Evolutionary conservation across 306 rosid genomes (phyloP).

Genomic region (Lablab purpureus): DNA sequence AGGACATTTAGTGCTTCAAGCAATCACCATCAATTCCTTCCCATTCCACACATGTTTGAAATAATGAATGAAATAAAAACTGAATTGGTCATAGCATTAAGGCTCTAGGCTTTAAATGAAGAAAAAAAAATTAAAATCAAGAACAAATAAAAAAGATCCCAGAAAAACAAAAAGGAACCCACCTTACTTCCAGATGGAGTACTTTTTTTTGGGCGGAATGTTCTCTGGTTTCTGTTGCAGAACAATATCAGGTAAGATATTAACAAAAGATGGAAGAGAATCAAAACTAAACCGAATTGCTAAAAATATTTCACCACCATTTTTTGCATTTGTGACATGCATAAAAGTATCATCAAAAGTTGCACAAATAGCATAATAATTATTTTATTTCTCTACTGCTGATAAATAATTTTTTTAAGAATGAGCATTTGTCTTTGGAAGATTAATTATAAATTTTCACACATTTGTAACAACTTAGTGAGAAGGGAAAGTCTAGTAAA

Average conservation of each 20-base stretch:
- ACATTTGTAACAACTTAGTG: neutral
- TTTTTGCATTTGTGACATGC: constrained; percentile 30
- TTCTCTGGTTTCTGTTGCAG: constrained; percentile 89
- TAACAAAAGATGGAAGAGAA: constrained; percentile 34
- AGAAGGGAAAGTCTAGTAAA: neutral
- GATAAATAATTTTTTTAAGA: neutral
- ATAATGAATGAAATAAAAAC: neutral
- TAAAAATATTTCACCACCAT: constrained; percentile 12
- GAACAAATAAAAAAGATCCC: constrained; percentile 19
- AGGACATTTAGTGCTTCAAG: constrained; percentile 2
- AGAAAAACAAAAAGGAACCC: constrained; percentile 44
- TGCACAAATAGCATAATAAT: constrained; percentile 23
- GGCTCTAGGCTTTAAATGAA: constrained; percentile 9
- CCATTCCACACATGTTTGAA: neutral
- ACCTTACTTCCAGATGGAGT: constrained; percentile 99
- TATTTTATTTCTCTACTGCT: constrained; percentile 21
- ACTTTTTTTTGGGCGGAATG: constrained; percentile 97
- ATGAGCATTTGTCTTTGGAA: neutral
- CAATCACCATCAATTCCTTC: neutral
- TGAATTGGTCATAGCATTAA: constrained; percentile 27
- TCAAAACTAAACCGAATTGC: constrained; percentile 35
- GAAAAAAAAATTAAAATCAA: constrained; percentile 16
- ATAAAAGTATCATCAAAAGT: constrained; percentile 30
- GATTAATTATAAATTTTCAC: constrained; percentile 23
- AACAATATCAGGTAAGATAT: constrained; percentile 38